Percentiles rank a stretch among this genome's conserved stretches.
Evolutionary conservation across 169 alveolate genomes (phyloP).

Genomic region (Eimeria tenella): DNA sequence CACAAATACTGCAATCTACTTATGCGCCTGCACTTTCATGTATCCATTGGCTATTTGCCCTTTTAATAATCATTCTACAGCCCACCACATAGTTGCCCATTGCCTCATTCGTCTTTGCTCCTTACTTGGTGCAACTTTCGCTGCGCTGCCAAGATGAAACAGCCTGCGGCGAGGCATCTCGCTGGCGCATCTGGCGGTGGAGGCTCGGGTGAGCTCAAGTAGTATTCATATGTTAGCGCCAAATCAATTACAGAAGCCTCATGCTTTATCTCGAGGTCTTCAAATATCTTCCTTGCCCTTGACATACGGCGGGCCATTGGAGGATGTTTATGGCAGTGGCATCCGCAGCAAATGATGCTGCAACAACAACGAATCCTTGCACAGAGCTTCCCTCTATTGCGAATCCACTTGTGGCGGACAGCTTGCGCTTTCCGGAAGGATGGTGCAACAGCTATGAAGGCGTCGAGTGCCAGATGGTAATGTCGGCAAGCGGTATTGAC

Average conservation of each 20-base stretch:
- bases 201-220: constrained; percentile 68
- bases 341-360: constrained; percentile 67
- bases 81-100: too few relatives aligned
- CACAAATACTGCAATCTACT: neutral
- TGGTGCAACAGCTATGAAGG: constrained; percentile 61
- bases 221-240: constrained; percentile 58
- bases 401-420: constrained; percentile 62
- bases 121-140: constrained; percentile 63
- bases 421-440: constrained; percentile 62
- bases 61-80: too few relatives aligned
- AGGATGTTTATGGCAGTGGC: constrained; percentile 70
- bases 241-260: constrained; percentile 61
- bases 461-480: constrained; percentile 59
- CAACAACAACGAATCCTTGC: constrained; percentile 62
- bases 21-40: neutral
- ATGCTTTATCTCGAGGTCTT: constrained; percentile 58
- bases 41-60: neutral
- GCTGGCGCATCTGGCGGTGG: constrained; percentile 73
- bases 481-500: constrained; percentile 71
- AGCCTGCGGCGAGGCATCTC: constrained; percentile 62
- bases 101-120: neutral
- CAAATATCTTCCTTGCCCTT: constrained; percentile 60
- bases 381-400: constrained; percentile 51
- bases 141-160: constrained; percentile 60
- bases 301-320: constrained; percentile 76